Base-by-base conservation (phyloP, 345 rosid species). In the Eucalyptus globulus region DNA sequence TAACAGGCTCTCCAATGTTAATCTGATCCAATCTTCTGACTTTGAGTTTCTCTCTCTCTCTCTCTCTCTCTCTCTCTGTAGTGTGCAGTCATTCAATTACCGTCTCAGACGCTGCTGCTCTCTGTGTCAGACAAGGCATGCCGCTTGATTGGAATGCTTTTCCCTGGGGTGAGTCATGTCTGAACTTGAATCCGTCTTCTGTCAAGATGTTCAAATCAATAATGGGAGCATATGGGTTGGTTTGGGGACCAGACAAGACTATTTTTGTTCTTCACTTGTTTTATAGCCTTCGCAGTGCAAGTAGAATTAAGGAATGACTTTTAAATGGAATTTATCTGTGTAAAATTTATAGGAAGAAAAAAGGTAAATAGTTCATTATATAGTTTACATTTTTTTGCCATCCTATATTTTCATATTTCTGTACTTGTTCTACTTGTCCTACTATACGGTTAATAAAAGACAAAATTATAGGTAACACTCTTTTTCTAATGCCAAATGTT, bases 21-120 rank as follows among this genome's bases (percentile, higher is more conserved):
- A 76, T 40, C 27, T 76, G 83, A 37, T 76, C 83, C 47, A 76
- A 27, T 91, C 87, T 87, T 87, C 92, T 93, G 89, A 89, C 87
- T 67, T 80, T 69, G 67, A 81, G 49, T 56, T 88, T 89, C 29
- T 49, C 21, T 24, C 58, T 69, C 43, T 67, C 27, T 90, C 26
- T 87, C 54, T 51, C 80, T 14, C 86, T 49, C 86, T 53, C 72
- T 26, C 17, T 90, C 21, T 86, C 53, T 90, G 80, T 88, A 98
- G 99, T 97, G 99, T 95, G 99, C 99, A 87, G 99, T 98, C 86
- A 98, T 98, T 90, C 99, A 96, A 91, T 91, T 98, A 91, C 97
- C 99, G 86, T 97, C 99, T 21, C 99, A 96, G 94, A 98, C 99
- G 3, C 89, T 98, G 92, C 94, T 98, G 87, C 97, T 98, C 72